phyloP scores from a whole-genome alignment of 2,329 filamentous ascomycete species.

The Shiraia bambusicola region DNA sequence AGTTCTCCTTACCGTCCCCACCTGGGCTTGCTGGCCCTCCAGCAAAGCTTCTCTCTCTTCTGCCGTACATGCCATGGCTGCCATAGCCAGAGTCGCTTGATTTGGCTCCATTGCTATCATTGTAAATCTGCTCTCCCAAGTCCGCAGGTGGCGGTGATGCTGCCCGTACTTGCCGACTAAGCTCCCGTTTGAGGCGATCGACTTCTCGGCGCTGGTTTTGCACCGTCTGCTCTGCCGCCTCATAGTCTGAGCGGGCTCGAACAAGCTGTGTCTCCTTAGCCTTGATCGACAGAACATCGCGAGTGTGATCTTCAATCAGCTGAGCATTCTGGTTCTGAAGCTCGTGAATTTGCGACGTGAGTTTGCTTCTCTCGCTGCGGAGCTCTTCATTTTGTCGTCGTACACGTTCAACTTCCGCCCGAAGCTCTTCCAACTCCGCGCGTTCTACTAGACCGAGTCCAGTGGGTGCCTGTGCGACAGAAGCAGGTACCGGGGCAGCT shows the following conservation, averaged over 20 bases:
- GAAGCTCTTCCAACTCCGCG: conserved; percentile 88
- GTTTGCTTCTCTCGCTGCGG: conserved; percentile 75
- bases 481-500: conserved; percentile 45
- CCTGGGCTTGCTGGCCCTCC: conserved; percentile 36
- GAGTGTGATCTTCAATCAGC: conserved; percentile 93
- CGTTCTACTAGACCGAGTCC: conserved; percentile 78
- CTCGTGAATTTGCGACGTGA: conserved; percentile 86
- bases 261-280: conserved; percentile 98
- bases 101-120: conserved; percentile 51
- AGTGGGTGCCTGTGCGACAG: conserved; percentile 55
- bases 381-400: conserved; percentile 75
- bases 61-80: conserved; percentile 45
- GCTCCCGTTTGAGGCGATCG: conserved; percentile 87
- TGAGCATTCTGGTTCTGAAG: conserved; percentile 96
- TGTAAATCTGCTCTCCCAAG: conserved; percentile 53
- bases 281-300: conserved; percentile 93
- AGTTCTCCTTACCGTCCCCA: conserved; percentile 53
- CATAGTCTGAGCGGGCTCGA: conserved; percentile 83
- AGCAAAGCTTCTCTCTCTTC: conserved; percentile 32
- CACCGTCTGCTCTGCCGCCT: conserved; percentile 82
- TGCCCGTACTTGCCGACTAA: conserved; percentile 56
- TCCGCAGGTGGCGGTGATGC: conserved; percentile 58
- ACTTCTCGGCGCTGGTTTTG: conserved; percentile 84
- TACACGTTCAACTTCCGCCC: conserved; percentile 77
- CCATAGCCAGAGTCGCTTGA: conserved; percentile 37